Base-by-base conservation (phyloP, 257 asterid species). In the Nicotiana knightiana region DNA sequence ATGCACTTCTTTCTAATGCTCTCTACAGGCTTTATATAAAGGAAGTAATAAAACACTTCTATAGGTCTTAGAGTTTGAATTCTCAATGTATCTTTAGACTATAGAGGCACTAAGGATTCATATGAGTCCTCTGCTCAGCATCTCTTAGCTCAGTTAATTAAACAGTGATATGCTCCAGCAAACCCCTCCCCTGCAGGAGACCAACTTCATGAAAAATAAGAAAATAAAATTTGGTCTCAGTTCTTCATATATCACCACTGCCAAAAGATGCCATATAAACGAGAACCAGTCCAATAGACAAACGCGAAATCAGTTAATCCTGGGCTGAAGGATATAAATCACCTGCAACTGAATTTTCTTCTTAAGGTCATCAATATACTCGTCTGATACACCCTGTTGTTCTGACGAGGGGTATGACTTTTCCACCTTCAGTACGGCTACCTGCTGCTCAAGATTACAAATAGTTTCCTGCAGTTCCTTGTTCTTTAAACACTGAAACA, bases 301-400 rank as follows among this genome's bases (percentile, higher is more conserved):
- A 48, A 28, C 8, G 11, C 3, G 3, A 5, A 75, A 15, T 24
- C 46, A 75, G 26, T 75, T 15, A 51, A 75, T 51, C 80, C 63
- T 26, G 80, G 16, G 63, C 61, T 51, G 58, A 68, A 33, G 79
- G 11, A 24, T 32, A 51, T 51, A 55, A 88, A 78, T 82, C 81
- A 93, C 98, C 98, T 93, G 98, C 54, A 89, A 85, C 91, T 94
- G 97, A 77, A 92, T 87, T 86, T 88, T 94, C 88, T 81, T 93
- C 82, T 88, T 88, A 89, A 94, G 84, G 77, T 92, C 98, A 15
- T 90, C 95, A 64, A 84, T 76, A 83, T 83, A 85, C 86, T 89
- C 97, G 86, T 91, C 92, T 58, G 92, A 87, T 77, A 84, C 83
- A 81, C 84, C 39, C 66, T 89, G 90, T 80, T 88, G 90, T 80